These are phyloP conservation scores for Microstegium vimineum DNA, from an alignment of 176 grass and related monocot genomes.

Conservation along the genomic window DNA sequence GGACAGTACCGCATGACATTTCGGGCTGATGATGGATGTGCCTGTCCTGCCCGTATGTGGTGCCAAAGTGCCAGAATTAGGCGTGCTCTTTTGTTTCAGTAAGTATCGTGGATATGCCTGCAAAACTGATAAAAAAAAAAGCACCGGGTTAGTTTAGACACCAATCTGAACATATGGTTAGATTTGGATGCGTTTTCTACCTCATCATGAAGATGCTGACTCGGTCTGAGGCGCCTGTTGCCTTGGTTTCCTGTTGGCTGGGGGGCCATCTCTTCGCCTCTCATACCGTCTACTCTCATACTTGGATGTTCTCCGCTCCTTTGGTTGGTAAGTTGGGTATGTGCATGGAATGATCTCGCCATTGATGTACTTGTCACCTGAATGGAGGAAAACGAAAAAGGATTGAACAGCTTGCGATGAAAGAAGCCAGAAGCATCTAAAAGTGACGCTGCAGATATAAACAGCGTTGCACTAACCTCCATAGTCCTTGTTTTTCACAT, in stretches of 20 bases:
- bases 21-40: background rate
- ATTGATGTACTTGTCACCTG: conserved; percentile 97
- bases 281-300: conserved; percentile 90
- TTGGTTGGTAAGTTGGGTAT: conserved; percentile 97
- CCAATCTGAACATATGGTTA: background rate
- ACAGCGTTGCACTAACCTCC: conserved; percentile 50
- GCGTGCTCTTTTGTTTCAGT: background rate
- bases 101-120: conserved; percentile 1
- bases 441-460: background rate
- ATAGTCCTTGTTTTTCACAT: conserved; percentile 96
- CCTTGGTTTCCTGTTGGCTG: conserved; percentile 56
- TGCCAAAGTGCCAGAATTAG: background rate
- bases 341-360: conserved; percentile 97
- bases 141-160: background rate
- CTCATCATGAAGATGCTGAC: conserved; percentile 61
- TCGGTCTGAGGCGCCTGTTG: conserved; percentile 37
- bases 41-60: background rate
- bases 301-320: conserved; percentile 68
- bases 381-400: background rate
- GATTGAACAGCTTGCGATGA: background rate
- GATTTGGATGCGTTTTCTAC: conserved; percentile 20
- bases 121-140: background rate
- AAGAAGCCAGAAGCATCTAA: background rate
- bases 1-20: too few species aligned
- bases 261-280: conserved; percentile 68